Conservation (phyloP, 1,284 basidiomycete genomes). For the Leccinum olivaceoglutinosum region DNA sequence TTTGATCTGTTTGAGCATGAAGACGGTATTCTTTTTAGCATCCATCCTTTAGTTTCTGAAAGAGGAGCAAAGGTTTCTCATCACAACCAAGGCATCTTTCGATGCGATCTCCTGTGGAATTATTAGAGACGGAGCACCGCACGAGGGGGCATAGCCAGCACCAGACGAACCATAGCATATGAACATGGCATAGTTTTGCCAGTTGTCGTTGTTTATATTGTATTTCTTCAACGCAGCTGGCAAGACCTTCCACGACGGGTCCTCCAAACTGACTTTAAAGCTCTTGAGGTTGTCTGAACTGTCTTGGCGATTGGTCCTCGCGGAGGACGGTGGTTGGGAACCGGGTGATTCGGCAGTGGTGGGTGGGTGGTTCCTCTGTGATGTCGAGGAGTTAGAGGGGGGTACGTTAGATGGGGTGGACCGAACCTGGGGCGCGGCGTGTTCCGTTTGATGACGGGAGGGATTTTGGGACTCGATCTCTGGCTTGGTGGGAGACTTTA, state of each 20-base stretch:
- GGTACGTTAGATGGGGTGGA: conserved; percentile 28
- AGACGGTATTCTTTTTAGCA: conserved; percentile 93
- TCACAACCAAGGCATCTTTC: conserved; percentile 97
- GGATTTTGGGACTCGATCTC: conserved; percentile 69
- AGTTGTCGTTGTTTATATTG: conserved; percentile 97
- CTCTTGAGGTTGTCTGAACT: conserved; percentile 78
- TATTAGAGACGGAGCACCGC: not conserved
- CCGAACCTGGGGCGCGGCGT: conserved; percentile 46
- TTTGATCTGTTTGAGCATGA: conserved; percentile 98
- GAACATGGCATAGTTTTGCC: conserved; percentile 98
- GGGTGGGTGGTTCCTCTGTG: conserved; percentile 28
- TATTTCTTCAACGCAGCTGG: conserved; percentile 98
- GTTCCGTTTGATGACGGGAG: conserved; percentile 70
- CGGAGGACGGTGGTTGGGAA: conserved; percentile 25
- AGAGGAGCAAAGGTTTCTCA: conserved; percentile 93
- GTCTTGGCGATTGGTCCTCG: conserved; percentile 51
- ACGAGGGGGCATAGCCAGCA: conserved; percentile 30
- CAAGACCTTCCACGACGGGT: conserved; percentile 96
- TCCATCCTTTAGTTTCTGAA: conserved; percentile 91
- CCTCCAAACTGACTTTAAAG: conserved; percentile 89
- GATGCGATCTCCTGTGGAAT: conserved; percentile 57
- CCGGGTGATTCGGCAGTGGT: conserved; percentile 31
- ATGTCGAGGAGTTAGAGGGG: conserved; percentile 14
- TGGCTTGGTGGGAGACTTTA: conserved; percentile 72
- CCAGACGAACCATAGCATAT: conserved; percentile 93